These are phyloP conservation scores for Mariannaea elegans DNA, from an alignment of 2,329 filamentous ascomycete species.

Conservation along the genomic window DNA sequence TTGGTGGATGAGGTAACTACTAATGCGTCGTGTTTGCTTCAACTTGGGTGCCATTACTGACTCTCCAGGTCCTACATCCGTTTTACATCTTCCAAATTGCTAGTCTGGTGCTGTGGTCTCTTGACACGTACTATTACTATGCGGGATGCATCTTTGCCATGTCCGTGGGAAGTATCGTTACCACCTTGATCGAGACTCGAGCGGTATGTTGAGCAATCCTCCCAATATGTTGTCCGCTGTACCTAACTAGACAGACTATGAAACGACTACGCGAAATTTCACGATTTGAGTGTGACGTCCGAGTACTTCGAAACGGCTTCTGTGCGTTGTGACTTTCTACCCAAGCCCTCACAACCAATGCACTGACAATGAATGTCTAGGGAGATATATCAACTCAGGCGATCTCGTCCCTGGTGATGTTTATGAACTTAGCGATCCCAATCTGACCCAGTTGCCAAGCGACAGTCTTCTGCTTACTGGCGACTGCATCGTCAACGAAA, in stretches of 20 bases:
- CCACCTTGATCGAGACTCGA: slow-evolving; percentile 89
- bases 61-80: slow-evolving; percentile 81
- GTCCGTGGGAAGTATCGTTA: slow-evolving; percentile 89
- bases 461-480: slow-evolving; percentile 92
- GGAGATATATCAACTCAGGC: slow-evolving; percentile 84
- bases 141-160: slow-evolving; percentile 94
- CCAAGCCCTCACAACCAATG: background rate
- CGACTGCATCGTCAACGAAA: slow-evolving; percentile 98
- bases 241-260: slow-evolving; percentile 72
- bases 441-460: slow-evolving; percentile 85
- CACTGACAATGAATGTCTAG: slow-evolving; percentile 46
- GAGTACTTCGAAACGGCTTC: slow-evolving; percentile 92
- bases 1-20: slow-evolving; percentile 81
- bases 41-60: background rate
- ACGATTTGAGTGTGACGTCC: slow-evolving; percentile 92
- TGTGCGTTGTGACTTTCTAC: slow-evolving; percentile 62
- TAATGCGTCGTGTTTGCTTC: background rate
- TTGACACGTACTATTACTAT: slow-evolving; percentile 98
- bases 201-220: slow-evolving; percentile 61
- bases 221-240: background rate
- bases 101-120: slow-evolving; percentile 91
- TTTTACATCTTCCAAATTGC: slow-evolving; percentile 99
- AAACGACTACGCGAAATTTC: slow-evolving; percentile 89
- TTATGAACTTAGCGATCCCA: slow-evolving; percentile 96
- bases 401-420: slow-evolving; percentile 96